These are phyloP conservation scores for Naumovozyma dairenensis DNA, from an alignment of 805 yeast genomes.

Conservation along the genomic window DNA sequence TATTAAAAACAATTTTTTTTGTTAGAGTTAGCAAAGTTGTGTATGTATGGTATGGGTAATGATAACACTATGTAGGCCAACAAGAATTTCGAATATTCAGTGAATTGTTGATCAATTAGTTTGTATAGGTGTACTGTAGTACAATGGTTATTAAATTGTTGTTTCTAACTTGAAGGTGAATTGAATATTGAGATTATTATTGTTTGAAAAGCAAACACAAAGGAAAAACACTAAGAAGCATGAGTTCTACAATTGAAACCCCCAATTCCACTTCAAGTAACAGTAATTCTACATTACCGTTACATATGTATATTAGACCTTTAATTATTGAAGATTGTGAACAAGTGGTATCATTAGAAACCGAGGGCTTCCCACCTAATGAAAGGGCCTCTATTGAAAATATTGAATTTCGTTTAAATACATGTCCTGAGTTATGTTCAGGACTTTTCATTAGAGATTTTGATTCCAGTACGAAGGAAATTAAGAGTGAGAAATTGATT, in stretches of 20 bases:
- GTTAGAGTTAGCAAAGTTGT: no score
- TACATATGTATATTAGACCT: conserved; percentile 64
- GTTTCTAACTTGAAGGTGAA: no score
- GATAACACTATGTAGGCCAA: no score
- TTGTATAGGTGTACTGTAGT: no score
- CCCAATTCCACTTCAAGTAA: conserved; percentile 14
- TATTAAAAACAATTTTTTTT: no score
- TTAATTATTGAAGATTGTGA: conserved; percentile 63
- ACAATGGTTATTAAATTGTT: no score
- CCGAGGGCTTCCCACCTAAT: conserved; percentile 52
- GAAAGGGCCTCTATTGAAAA: conserved; percentile 65
- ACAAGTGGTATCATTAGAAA: conserved; percentile 53
- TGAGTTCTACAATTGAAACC: background rate
- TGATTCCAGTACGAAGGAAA: conserved; percentile 27
- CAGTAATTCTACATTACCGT: conserved; percentile 38
- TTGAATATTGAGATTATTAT: no score
- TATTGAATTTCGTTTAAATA: conserved; percentile 56
- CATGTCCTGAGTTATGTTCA: conserved; percentile 83
- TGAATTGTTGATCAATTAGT: no score
- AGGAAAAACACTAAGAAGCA: background rate
- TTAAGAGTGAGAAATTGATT: conserved; percentile 50
- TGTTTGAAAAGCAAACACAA: no score
- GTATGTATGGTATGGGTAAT: no score
- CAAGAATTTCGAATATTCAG: no score
- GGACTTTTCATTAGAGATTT: conserved; percentile 78